phyloP scores from a whole-genome alignment of 2,329 filamentous ascomycete genomes.

The Hirsutella thompsonii region DNA sequence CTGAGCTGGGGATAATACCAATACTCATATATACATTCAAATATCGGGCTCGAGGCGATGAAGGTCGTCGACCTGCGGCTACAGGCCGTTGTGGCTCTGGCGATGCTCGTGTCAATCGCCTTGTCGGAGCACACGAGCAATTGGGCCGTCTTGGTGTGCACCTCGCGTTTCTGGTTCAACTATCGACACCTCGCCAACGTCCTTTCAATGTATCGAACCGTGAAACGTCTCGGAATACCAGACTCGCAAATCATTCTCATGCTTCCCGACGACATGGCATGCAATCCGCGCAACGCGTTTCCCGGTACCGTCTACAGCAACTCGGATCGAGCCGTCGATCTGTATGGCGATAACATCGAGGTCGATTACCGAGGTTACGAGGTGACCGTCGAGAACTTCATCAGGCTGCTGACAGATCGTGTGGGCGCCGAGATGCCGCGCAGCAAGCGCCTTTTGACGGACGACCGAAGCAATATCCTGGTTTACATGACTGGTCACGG shows the following conservation, averaged over 20 bases:
- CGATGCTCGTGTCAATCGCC: constrained; percentile 31
- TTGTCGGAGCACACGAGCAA: constrained; percentile 85
- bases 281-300: constrained; percentile 96
- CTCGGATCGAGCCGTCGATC: constrained; percentile 83
- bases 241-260: constrained; percentile 99
- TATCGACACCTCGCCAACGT: constrained; percentile 98
- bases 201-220: constrained; percentile 91
- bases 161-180: constrained; percentile 99
- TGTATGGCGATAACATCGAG: constrained; percentile 98
- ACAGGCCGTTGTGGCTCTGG: constrained; percentile 32
- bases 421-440: constrained; percentile 90
- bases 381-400: constrained; percentile 98
- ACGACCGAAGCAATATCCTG: constrained; percentile 90
- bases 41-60: constrained; percentile 23
- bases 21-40: no score
- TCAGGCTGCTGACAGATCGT: constrained; percentile 84
- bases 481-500: constrained; percentile 99
- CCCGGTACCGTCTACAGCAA: constrained; percentile 98
- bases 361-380: constrained; percentile 98
- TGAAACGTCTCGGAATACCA: constrained; percentile 93
- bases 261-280: constrained; percentile 99
- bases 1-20: no score
- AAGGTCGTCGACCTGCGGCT: constrained; percentile 33
- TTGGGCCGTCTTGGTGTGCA: constrained; percentile 98
- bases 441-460: constrained; percentile 85